Conservation (phyloP, 176 grass and related monocot species). For the Thalia dealbata region DNA sequence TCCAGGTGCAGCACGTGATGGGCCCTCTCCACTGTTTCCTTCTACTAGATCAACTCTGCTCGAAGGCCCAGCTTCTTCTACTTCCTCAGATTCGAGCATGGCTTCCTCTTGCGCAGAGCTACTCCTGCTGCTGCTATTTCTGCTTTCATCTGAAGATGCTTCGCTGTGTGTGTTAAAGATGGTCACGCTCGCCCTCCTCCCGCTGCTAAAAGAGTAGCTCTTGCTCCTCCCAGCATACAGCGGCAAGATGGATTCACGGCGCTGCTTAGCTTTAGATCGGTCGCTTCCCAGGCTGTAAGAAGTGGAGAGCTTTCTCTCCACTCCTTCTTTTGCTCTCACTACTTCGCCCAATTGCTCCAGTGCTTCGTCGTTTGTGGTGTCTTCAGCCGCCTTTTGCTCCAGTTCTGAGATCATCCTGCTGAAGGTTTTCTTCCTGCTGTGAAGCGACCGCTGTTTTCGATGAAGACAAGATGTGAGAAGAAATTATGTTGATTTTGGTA, state of each 20-base stretch:
- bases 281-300: slow-evolving; percentile 70
- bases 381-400: slow-evolving; percentile 43
- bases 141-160: slow-evolving; percentile 30
- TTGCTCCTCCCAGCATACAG: slow-evolving; percentile 42
- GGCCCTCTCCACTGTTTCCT: slow-evolving; percentile 14
- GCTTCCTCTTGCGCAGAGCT: neutral
- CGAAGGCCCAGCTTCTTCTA: slow-evolving; percentile 33
- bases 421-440: slow-evolving; percentile 45
- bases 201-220: slow-evolving; percentile 59
- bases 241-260: slow-evolving; percentile 39
- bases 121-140: slow-evolving; percentile 28
- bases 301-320: slow-evolving; percentile 44
- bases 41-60: slow-evolving; percentile 5
- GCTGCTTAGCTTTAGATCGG: slow-evolving; percentile 11
- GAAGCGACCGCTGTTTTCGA: slow-evolving; percentile 53
- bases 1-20: slow-evolving; percentile 11
- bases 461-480: slow-evolving; percentile 1
- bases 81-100: slow-evolving; percentile 2
- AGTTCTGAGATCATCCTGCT: slow-evolving; percentile 51
- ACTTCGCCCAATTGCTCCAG: slow-evolving; percentile 54
- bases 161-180: slow-evolving; percentile 40
- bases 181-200: slow-evolving; percentile 37
- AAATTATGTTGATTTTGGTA: slow-evolving; percentile 11
- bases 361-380: slow-evolving; percentile 32
- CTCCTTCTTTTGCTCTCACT: slow-evolving; percentile 52